These are phyloP conservation scores for Golovinomyces cichoracearum DNA, from an alignment of 2,329 filamentous ascomycete genomes.

Conservation along the genomic window DNA sequence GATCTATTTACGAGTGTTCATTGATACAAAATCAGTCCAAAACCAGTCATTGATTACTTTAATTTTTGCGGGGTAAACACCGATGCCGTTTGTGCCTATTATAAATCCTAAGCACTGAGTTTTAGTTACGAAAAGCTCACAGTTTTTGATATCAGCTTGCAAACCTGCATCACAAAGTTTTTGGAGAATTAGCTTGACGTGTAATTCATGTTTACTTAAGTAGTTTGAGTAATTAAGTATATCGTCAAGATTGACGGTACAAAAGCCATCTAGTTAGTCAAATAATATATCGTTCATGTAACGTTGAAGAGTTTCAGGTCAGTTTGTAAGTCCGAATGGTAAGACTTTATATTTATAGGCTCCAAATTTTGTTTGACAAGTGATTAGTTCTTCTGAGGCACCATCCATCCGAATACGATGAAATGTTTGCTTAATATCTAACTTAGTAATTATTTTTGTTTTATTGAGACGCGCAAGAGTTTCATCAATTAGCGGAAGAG, in stretches of 20 bases:
- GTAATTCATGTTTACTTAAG: neutral
- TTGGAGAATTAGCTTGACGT: constrained; percentile 2
- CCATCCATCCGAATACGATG: constrained; percentile 1
- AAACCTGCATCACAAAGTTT: neutral
- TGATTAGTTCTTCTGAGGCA: neutral
- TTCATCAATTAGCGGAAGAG: neutral
- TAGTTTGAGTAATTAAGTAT: constrained; percentile 3
- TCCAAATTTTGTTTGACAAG: constrained; percentile 1
- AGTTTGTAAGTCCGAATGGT: constrained; percentile 2
- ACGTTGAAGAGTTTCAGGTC: neutral
- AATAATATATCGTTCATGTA: constrained; percentile 3
- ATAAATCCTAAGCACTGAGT: constrained; percentile 2
- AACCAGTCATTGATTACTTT: neutral
- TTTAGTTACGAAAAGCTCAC: constrained; percentile 1
- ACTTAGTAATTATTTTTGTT: constrained; percentile 1
- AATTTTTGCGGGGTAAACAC: neutral
- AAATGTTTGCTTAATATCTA: constrained; percentile 1
- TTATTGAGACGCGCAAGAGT: neutral
- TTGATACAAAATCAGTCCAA: too few species aligned
- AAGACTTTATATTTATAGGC: constrained; percentile 2
- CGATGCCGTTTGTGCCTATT: neutral
- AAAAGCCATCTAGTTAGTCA: constrained; percentile 2
- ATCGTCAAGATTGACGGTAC: constrained; percentile 2
- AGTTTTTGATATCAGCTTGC: constrained; percentile 3
- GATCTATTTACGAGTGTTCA: too few species aligned